Evolutionary conservation across 257 asterid genomes (phyloP), one percentile per base, ranked within the genome.

Genomic region (Solanum virginianum): DNA sequence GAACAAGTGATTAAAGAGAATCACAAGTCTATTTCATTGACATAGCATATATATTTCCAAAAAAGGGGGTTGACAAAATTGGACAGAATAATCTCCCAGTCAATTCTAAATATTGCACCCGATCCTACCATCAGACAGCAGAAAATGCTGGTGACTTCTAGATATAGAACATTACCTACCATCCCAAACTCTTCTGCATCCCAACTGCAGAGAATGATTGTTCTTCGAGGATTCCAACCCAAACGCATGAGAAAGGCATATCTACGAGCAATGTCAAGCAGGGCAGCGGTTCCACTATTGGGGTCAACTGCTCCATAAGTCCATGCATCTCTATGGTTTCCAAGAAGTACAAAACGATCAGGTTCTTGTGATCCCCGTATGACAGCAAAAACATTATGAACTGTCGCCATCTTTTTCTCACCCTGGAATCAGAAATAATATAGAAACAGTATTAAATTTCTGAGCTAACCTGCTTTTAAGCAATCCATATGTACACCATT

Each of bases 301-400:
- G 99, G 99, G 84, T 96, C 99, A 51, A 96, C 99, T 11, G 99
- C 99, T 49, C 99, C 99, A 83, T 91, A 96, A 69, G 98, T 96
- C 99, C 99, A 96, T 55, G 99, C 99, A 92, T 96, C 99, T 91
- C 99, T 93, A 85, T 96, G 99, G 90, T 96, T 96, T 13, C 99
- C 99, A 47, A 96, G 88, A 88, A 95, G 86, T 82, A 96, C 92
- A 45, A 89, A 80, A 4, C 98, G 97, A 65, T 95, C 98, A 1
- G 97, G 93, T 87, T 96, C 99, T 82, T 96, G 97, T 16, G 86
- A 87, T 80, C 99, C 98, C 84, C 88, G 88, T 85, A 93, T 91
- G 59, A 91, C 91, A 18, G 95, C 94, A 89, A 96, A 94, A 45
- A 96, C 92, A 74, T 96, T 92, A 63, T 92, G 94, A 60, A 96